phyloP scores from a whole-genome alignment of 2,329 filamentous ascomycete genomes.

The Talaromyces sp. region DNA sequence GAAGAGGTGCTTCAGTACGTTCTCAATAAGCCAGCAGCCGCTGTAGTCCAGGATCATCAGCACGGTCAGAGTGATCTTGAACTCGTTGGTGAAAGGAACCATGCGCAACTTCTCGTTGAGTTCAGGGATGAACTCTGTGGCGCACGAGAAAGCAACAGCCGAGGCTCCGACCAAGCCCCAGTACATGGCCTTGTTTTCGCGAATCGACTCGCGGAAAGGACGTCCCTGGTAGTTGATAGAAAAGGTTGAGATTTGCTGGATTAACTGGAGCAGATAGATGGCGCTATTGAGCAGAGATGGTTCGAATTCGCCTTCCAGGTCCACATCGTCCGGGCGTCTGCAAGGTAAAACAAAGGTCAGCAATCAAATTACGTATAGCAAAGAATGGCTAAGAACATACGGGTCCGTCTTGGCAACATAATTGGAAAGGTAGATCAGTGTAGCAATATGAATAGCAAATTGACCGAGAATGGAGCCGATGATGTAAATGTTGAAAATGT shows the following conservation, averaged over 20 bases:
- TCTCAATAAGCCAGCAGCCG: constrained; percentile 83
- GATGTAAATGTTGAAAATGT: constrained; percentile 99
- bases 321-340: constrained; percentile 59
- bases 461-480: constrained; percentile 96
- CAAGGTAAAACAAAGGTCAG: constrained; percentile 26
- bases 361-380: neutral
- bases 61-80: constrained; percentile 78
- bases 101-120: constrained; percentile 90
- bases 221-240: constrained; percentile 99
- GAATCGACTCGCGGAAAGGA: constrained; percentile 92
- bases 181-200: constrained; percentile 97
- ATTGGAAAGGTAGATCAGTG: constrained; percentile 87
- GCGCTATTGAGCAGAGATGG: constrained; percentile 94
- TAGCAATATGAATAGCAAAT: constrained; percentile 91
- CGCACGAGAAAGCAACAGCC: constrained; percentile 86
- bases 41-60: constrained; percentile 85
- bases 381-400: constrained; percentile 48
- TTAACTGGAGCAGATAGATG: constrained; percentile 93
- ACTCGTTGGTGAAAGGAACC: constrained; percentile 81
- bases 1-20: constrained; percentile 76
- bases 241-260: constrained; percentile 98
- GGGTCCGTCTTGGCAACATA: constrained; percentile 82
- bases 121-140: constrained; percentile 91
- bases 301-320: constrained; percentile 90
- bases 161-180: constrained; percentile 90